Conservation (phyloP, 495 filamentous ascomycete species). For the Endocarpon pusillum region DNA sequence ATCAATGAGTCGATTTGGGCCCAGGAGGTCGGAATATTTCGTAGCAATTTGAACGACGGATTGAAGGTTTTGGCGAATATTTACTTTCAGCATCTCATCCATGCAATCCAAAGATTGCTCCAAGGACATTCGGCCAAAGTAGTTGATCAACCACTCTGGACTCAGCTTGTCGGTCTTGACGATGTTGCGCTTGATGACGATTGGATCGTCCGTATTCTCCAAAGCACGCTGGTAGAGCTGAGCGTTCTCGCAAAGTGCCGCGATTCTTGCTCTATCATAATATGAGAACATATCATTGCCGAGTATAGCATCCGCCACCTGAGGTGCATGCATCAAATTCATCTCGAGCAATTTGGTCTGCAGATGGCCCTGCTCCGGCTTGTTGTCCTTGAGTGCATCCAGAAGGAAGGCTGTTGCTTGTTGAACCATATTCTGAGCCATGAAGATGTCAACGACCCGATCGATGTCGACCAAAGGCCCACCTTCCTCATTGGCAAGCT, state of each 20-base stretch:
- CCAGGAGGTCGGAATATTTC: constrained; percentile 95
- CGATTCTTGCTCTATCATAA: constrained; percentile 79
- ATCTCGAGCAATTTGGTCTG: constrained; percentile 95
- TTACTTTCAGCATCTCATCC: constrained; percentile 85
- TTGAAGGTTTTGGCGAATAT: constrained; percentile 93
- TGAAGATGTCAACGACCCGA: constrained; percentile 91
- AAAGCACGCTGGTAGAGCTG: constrained; percentile 74
- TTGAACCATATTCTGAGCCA: constrained; percentile 93
- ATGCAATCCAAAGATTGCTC: constrained; percentile 89
- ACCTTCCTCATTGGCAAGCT: constrained; percentile 68
- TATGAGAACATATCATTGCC: constrained; percentile 95
- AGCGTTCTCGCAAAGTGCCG: constrained; percentile 80
- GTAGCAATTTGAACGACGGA: constrained; percentile 87
- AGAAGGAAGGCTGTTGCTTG: constrained; percentile 93
- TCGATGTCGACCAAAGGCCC: constrained; percentile 83
- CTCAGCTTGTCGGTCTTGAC: constrained; percentile 65
- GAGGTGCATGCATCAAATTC: constrained; percentile 90
- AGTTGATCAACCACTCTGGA: constrained; percentile 77
- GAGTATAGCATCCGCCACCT: constrained; percentile 94
- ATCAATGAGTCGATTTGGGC: constrained; percentile 72
- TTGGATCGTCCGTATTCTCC: constrained; percentile 84
- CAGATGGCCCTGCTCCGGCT: constrained; percentile 79
- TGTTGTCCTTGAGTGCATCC: constrained; percentile 84
- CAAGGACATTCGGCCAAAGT: constrained; percentile 83
- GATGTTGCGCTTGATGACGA: constrained; percentile 80